Percentiles rank a stretch among this genome's conserved stretches.
Evolutionary conservation across 441 rosid genomes (phyloP).

Genomic region (Metrosideros polymorpha): DNA sequence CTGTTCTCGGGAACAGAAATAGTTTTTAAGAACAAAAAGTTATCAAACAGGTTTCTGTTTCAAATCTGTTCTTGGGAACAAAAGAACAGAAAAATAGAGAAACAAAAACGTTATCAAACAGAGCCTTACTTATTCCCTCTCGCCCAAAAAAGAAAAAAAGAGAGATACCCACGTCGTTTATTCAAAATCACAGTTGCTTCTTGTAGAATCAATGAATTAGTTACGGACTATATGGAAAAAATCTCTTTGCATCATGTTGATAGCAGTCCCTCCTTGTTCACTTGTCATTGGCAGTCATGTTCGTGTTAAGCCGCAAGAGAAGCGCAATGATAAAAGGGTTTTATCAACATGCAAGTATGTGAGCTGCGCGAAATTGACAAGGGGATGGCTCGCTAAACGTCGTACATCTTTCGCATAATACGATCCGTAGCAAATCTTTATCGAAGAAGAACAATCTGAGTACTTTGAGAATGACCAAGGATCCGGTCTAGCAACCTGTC

Average conservation of each 20-base stretch:
- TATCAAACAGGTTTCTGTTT: no score
- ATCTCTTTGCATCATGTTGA: background rate
- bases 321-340: background rate
- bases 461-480: background rate
- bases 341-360: background rate
- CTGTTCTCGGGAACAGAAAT: no score
- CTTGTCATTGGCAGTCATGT: background rate
- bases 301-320: background rate
- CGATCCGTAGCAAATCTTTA: background rate
- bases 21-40: no score
- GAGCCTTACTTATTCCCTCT: no score
- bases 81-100: no score
- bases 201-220: background rate
- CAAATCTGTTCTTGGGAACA: no score
- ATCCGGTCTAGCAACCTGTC: background rate
- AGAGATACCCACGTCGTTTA: background rate
- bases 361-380: background rate
- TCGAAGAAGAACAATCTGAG: background rate
- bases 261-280: background rate
- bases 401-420: background rate
- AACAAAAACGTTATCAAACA: no score
- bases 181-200: background rate
- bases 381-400: background rate
- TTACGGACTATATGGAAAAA: background rate
- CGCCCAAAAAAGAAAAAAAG: background rate